Base-by-base conservation (phyloP, 129 eudicot genomes). In the Helianthus annuus region DNA sequence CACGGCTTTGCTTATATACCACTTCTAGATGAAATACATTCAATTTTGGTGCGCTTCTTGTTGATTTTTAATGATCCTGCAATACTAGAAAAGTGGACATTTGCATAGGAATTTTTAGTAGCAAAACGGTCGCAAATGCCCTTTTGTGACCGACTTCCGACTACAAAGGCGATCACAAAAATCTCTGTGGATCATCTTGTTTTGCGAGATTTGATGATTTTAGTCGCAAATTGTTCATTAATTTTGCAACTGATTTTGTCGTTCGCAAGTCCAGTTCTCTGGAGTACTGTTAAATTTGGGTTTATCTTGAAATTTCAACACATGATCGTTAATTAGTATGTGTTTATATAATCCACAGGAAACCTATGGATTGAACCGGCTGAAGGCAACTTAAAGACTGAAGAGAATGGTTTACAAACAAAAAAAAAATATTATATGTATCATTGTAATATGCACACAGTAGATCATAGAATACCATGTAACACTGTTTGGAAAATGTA, bases 311-410 rank as follows among this genome's bases (percentile, higher is more conserved):
- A 32, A 56, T 54, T 53, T 29, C 10, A 57, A 69, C 24, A 2
- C 22, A 29, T 15, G 8, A 16, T 11, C 39, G 46, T 19, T 54
- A 15, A 19, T 54, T 3, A 32, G 36, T 32, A 63, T 34, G 16
- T 45, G 27, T 22, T 65, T 32, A 29, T n/a, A 48, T 73, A n/a
- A 1, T 32, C 39, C 79, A 72, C 88, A 91, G 97, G 74, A 53
- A 79, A 62, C 64, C 14, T 91, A 83, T 7, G 79, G 62, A 40
- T 59, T 91, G 81, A 86, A 87, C 74, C 82, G 78, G 65, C 64
- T 91, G 51, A 91, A 87, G 71, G 83, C 91, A 10, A 70, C 87
- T 14, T 91, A 83, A 87, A 83, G 4, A 32, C 4, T 7, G 63
- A 48, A 48, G 64, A 63, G 66, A 32, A 64, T 62, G 12, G 8